Evolutionary conservation across 106 monocot species (phyloP), one percentile per base, ranked within the genome.

Genomic region (Ottelia alismoides): DNA sequence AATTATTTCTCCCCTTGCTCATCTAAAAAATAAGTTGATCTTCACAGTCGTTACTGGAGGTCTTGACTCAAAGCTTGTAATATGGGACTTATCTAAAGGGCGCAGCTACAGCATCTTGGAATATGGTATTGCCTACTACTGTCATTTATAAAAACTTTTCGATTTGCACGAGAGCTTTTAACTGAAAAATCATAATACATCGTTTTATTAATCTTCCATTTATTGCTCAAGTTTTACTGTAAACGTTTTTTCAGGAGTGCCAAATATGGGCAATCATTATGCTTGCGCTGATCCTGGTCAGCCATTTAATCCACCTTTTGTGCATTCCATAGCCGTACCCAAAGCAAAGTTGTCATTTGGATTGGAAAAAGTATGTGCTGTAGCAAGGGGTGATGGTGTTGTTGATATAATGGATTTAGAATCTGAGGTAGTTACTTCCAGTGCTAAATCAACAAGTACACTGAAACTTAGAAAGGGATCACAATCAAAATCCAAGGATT

Each of bases 71-170:
- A 85, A 81, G 67, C 75, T 91, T 72, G 75, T 57, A 14, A 58
- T 68, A 3, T 91, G 84, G 91, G 85, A 91, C 45, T 91, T 91
- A 68, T 91, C 91, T 20, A 91, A 71, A 73, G 85, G 84, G 25
- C 65, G 65, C 31, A 52, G 64, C 29, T 60, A 63, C 19, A 70
- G 67, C 53, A 55, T 70, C 40, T 70, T 84, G 23, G 63, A 91
- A 67, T 91, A 76, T 58, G 90, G 89, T 90, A 73, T 61, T 58
- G 49, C 3, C 18, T 30, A 30, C 12, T 49, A 0, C 55, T 18
- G 25, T 28, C 18, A 3, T 11, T 35, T 57, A 7, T 57, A 31
- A 21, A 20, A 12, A 3, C 43, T 2, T 10, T 52, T 27, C 25
- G 16, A 11, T 11, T 26, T 14, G 18, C 16, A 22, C 23, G 22